These are phyloP conservation scores for Trichoderma semiorbis DNA, from an alignment of 2,329 filamentous ascomycete species.

Conservation along the genomic window DNA sequence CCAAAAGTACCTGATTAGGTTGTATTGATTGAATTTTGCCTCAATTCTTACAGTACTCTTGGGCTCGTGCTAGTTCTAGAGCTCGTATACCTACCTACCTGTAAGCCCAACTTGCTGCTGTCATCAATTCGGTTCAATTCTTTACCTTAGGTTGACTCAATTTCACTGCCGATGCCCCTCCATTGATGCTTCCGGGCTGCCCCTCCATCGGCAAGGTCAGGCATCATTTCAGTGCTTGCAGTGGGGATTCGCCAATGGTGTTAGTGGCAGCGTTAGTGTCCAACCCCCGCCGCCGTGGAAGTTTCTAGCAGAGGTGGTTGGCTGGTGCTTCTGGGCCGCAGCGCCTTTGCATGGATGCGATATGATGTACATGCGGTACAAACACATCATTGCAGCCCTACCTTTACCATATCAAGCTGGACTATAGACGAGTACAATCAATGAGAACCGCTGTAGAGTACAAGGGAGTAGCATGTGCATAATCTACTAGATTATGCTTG, in stretches of 20 bases:
- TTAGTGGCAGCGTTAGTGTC: neutral
- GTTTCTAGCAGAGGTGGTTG: conserved; percentile 17
- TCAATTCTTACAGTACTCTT: neutral
- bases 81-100: neutral
- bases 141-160: no score
- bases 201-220: neutral
- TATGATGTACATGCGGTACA: neutral
- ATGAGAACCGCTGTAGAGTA: neutral
- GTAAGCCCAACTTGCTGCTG: neutral
- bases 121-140: neutral
- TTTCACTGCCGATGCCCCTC: neutral
- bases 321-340: conserved; percentile 11
- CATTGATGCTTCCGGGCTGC: neutral
- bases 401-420: no score
- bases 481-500: neutral
- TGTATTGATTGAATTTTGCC: neutral
- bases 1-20: neutral
- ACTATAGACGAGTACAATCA: no score
- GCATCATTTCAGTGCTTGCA: neutral
- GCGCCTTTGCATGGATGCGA: conserved; percentile 3
- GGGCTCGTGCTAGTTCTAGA: neutral
- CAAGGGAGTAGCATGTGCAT: neutral
- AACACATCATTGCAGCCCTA: neutral
- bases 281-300: conserved; percentile 11
- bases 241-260: neutral